phyloP scores from a whole-genome alignment of 169 alveolate species.

The Plasmodium billcollinsi region DNA sequence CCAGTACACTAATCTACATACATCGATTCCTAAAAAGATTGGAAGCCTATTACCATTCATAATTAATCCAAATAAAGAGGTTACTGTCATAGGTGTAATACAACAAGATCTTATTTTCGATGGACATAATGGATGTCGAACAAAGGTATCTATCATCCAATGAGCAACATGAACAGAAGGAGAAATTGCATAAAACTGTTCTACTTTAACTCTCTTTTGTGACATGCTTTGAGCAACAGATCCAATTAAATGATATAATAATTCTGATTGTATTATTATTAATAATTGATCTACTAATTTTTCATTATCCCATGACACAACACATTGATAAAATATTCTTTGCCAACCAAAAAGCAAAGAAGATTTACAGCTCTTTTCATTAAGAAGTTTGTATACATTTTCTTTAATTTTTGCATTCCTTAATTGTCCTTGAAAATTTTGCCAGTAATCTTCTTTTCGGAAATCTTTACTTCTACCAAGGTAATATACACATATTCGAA shows the following conservation, averaged over 20 bases:
- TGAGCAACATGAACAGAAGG: constrained; percentile 90
- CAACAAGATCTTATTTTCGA: constrained; percentile 84
- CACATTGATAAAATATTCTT: constrained; percentile 83
- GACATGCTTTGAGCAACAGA: constrained; percentile 86
- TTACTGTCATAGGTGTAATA: constrained; percentile 82
- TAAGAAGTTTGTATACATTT: constrained; percentile 74
- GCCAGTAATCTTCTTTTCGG: constrained; percentile 86
- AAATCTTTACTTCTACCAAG: constrained; percentile 86
- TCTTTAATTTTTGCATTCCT: constrained; percentile 61
- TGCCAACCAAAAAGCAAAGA: constrained; percentile 89
- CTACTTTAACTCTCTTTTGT: constrained; percentile 68
- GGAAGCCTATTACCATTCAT: constrained; percentile 91
- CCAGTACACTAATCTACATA: constrained; percentile 89
- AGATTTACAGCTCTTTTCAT: constrained; percentile 77
- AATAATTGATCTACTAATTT: constrained; percentile 58
- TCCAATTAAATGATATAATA: constrained; percentile 86
- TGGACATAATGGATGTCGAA: constrained; percentile 92
- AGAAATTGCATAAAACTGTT: constrained; percentile 81
- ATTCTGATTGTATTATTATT: constrained; percentile 83
- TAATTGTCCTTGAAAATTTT: constrained; percentile 71
- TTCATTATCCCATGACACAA: constrained; percentile 56
- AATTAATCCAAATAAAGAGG: constrained; percentile 86
- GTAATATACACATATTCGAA: constrained; percentile 88
- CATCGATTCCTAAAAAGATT: constrained; percentile 88
- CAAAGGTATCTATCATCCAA: constrained; percentile 91